phyloP scores from a whole-genome alignment of 257 asterid species.

The Voacanga thouarsii region DNA sequence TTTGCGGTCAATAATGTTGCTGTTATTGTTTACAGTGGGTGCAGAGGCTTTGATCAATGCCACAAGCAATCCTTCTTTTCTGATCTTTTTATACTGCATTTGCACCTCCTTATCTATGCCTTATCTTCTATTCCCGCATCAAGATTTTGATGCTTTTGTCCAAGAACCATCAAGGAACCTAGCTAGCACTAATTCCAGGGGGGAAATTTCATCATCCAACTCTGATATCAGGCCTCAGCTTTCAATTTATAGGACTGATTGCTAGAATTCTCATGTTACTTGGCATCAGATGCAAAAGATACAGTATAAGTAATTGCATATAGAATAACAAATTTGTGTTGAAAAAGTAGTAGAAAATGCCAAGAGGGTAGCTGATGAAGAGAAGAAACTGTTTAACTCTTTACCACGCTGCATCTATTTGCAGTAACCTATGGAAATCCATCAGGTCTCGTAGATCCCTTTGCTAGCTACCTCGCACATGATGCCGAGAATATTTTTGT shows the following conservation, averaged over 20 bases:
- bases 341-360: neutral
- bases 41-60: neutral
- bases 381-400: neutral
- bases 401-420: neutral
- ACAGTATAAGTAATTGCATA: neutral
- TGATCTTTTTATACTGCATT: neutral
- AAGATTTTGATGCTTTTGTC: neutral
- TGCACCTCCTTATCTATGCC: neutral
- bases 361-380: neutral
- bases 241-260: neutral
- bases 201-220: neutral
- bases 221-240: constrained; percentile 1
- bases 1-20: neutral
- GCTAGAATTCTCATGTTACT: neutral
- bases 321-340: neutral
- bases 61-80: constrained; percentile 6
- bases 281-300: constrained; percentile 14
- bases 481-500: neutral
- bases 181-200: neutral
- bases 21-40: neutral
- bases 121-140: neutral
- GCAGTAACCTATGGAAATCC: neutral
- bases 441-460: constrained; percentile 1
- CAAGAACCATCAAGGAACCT: neutral
- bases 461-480: neutral